These are phyloP conservation scores for Penicillium coprophilum DNA, from an alignment of 495 filamentous ascomycete genomes.

Conservation along the genomic window DNA sequence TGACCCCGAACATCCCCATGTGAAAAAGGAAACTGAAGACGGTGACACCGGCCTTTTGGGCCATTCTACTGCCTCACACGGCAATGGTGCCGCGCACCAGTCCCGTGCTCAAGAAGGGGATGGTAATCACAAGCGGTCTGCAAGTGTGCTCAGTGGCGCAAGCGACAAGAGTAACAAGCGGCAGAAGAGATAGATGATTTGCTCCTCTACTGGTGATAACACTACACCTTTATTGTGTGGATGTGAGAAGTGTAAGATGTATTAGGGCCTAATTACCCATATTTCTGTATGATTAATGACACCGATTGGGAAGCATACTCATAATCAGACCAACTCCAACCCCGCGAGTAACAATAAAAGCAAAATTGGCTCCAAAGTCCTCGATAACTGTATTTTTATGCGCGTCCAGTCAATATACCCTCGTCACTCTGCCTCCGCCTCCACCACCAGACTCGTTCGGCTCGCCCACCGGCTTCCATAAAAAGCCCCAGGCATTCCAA, in stretches of 20 bases:
- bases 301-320: slow-evolving; percentile 19
- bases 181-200: slow-evolving; percentile 58
- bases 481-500: slow-evolving; percentile 32
- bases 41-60: slow-evolving; percentile 17
- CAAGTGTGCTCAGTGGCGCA: slow-evolving; percentile 66
- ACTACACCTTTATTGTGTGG: neutral
- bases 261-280: slow-evolving; percentile 20
- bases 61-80: slow-evolving; percentile 4
- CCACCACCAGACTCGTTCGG: slow-evolving; percentile 23
- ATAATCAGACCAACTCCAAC: slow-evolving; percentile 14
- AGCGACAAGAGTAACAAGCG: slow-evolving; percentile 73
- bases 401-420: neutral
- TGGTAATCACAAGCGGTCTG: slow-evolving; percentile 64
- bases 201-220: slow-evolving; percentile 10
- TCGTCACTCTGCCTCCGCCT: neutral
- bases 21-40: slow-evolving; percentile 42
- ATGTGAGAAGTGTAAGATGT: slow-evolving; percentile 15
- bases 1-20: slow-evolving; percentile 34
- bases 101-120: slow-evolving; percentile 21
- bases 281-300: slow-evolving; percentile 45
- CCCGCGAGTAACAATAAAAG: slow-evolving; percentile 18
- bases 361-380: neutral
- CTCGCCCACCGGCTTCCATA: slow-evolving; percentile 31
- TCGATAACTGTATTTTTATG: slow-evolving; percentile 9
- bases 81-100: neutral